A percentile compares a stretch with the other conserved stretches of the same genome.
Evolutionary conservation across 176 grass and related monocot species (phyloP).

Genomic region (Cenchrus purpureus): DNA sequence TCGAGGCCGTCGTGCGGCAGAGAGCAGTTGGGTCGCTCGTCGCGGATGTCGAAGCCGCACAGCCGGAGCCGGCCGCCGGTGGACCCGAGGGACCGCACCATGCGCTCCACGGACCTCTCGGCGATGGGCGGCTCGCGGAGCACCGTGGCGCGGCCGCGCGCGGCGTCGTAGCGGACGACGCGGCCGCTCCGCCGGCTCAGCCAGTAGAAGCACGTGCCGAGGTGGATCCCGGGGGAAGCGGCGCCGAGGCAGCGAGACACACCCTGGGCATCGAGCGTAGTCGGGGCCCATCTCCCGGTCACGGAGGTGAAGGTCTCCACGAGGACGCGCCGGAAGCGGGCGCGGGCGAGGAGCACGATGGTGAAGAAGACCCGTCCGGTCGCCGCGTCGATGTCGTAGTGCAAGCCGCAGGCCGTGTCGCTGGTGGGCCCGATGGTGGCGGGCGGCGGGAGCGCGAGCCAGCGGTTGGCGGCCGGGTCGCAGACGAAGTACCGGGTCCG

Average conservation of each 20-base stretch:
- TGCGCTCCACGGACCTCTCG: not conserved
- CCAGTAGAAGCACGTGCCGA: conserved; percentile 39
- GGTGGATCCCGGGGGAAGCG: not conserved
- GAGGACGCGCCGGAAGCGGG: not conserved
- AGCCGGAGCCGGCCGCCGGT: not conserved
- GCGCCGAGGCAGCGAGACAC: not conserved
- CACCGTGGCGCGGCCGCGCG: not conserved
- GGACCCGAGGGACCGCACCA: not conserved
- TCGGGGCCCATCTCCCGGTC: not conserved
- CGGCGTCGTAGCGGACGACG: conserved; percentile 21
- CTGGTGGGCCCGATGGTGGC: not conserved
- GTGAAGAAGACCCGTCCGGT: not conserved
- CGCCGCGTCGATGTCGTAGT: conserved; percentile 1
- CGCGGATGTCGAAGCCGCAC: not conserved
- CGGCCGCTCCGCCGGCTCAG: not conserved
- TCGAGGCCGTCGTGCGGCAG: not conserved
- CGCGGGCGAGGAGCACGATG: not conserved
- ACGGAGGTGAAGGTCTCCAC: conserved; percentile 34
- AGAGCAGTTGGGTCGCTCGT: not conserved
- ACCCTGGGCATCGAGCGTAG: not conserved
- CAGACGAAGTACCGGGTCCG: conserved; percentile 31
- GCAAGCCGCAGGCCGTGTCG: not conserved
- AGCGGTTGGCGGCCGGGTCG: conserved; percentile 34
- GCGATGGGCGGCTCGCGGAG: conserved; percentile 1
- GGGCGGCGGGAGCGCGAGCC: conserved; percentile 12